A percentile compares a stretch with the other conserved stretches of the same genome.
Evolutionary conservation across 306 rosid genomes (phyloP).

Genomic region (Mimosa bimucronata): DNA sequence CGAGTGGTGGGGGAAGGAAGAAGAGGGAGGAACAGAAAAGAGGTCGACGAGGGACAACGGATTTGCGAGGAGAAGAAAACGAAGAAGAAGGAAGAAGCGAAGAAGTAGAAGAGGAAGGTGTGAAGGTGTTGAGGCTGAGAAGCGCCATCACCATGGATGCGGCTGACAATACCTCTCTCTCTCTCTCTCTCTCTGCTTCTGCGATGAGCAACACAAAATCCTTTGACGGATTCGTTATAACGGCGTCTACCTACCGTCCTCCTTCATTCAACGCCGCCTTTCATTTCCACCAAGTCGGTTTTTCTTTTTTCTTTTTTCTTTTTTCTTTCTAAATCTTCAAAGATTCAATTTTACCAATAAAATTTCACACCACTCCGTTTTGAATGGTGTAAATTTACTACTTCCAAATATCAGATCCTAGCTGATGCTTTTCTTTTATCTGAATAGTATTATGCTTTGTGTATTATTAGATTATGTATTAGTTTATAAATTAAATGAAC

Average conservation of each 20-base stretch:
- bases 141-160: conserved; percentile 58
- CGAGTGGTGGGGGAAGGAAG: not conserved
- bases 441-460: no score
- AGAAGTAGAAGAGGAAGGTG: not conserved
- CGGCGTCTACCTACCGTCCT: not conserved
- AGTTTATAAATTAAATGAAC: no score
- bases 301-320: not conserved
- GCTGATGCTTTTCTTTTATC: no score
- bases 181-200: not conserved
- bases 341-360: no score
- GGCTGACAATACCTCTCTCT: conserved; percentile 5
- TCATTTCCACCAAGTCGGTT: not conserved
- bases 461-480: no score
- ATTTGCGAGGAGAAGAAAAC: conserved; percentile 20
- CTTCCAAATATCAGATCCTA: no score
- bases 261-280: not conserved
- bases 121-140: conserved; percentile 39
- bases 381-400: no score
- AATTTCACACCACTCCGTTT: no score
- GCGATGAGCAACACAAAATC: not conserved
- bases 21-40: conserved; percentile 19
- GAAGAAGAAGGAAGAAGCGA: conserved; percentile 27
- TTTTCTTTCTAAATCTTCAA: no score
- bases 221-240: not conserved
- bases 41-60: conserved; percentile 20